phyloP scores from a whole-genome alignment of 1,284 basidiomycete genomes.

The Ganoderma boninense region DNA sequence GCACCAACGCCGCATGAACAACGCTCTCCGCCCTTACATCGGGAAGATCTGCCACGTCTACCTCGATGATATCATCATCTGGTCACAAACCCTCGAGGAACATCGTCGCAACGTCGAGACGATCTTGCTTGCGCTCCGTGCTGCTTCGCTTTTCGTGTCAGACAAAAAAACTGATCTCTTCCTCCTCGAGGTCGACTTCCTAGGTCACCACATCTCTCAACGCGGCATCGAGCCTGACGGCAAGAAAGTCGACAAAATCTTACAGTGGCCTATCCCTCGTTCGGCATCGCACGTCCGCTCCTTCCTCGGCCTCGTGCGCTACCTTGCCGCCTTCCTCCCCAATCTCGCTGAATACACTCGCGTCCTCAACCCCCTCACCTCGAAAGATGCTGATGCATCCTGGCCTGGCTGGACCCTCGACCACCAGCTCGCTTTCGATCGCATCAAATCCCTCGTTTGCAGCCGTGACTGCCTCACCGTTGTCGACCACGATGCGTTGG shows the following conservation, averaged over 20 bases:
- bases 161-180: no score
- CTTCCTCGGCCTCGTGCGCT: slow-evolving; percentile 49
- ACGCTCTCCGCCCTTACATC: slow-evolving; percentile 35
- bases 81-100: background rate
- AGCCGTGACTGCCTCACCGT: slow-evolving; percentile 40
- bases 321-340: slow-evolving; percentile 46
- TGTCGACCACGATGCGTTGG: slow-evolving; percentile 43
- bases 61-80: slow-evolving; percentile 17
- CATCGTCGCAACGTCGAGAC: background rate
- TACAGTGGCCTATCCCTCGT: slow-evolving; percentile 46
- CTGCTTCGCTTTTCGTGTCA: slow-evolving; percentile 30
- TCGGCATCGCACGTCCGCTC: slow-evolving; percentile 40
- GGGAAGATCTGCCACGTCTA: no score
- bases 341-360: slow-evolving; percentile 42
- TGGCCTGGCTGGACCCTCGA: background rate
- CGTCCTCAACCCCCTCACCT: slow-evolving; percentile 30
- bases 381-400: background rate
- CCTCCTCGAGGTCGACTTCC: slow-evolving; percentile 30
- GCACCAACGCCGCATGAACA: slow-evolving; percentile 44
- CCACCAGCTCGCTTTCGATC: slow-evolving; percentile 47
- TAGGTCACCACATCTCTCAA: slow-evolving; percentile 39
- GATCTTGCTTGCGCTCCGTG: slow-evolving; percentile 40
- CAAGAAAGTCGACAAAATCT: slow-evolving; percentile 43
- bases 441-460: slow-evolving; percentile 45
- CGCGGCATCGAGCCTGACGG: slow-evolving; percentile 14